Base-by-base conservation (phyloP, 2,329 filamentous ascomycete genomes). In the Lachnellula occidentalis region DNA sequence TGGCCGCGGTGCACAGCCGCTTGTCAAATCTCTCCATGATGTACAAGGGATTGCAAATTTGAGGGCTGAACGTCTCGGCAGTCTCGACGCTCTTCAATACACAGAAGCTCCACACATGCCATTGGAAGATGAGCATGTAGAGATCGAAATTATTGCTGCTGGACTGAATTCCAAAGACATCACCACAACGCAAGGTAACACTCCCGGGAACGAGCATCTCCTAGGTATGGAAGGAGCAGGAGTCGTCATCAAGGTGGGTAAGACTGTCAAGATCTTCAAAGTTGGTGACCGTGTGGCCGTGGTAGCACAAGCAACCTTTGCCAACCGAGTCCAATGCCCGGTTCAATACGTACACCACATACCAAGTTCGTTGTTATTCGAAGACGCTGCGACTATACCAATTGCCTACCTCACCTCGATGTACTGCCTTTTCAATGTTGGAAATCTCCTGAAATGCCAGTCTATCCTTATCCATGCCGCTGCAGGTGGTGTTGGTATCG, bases 351-450 rank as follows among this genome's bases (percentile, higher is more conserved):
- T 63, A 39, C 61, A 66, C 1, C 11, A 21, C 5, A 71, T 80
- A 15, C 72, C 76, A 11, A 63, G 68, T 19, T 58, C 58, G 17
- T 60, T 75, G 54, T 62, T 65, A 0, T 73, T 75, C 48, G 67
- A 71, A 34, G 67, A 69, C 1, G 73, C 69, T 0, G 73, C 74
- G 0, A 62, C 72, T 11, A 61, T 72, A 4, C 73, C 74, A 0
- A 71, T 73, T 3, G 67, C 71, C 0, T 57, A 59, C 31, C n/a
- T 31, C 50, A 50, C 49, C 2, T 58, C 55, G 4, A 54, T 62
- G 43, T 56, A 61, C 31, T 37, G 42, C 12, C 31, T 63, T 15
- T 48, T 56, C 19, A 41, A 56, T 11, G 34, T 58, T 9, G 59
- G 46, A 51, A 17, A 54, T 5, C 37, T 69, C 5, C 19, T 56